phyloP scores from a whole-genome alignment of 306 rosid species.

The Rosa rugosa region DNA sequence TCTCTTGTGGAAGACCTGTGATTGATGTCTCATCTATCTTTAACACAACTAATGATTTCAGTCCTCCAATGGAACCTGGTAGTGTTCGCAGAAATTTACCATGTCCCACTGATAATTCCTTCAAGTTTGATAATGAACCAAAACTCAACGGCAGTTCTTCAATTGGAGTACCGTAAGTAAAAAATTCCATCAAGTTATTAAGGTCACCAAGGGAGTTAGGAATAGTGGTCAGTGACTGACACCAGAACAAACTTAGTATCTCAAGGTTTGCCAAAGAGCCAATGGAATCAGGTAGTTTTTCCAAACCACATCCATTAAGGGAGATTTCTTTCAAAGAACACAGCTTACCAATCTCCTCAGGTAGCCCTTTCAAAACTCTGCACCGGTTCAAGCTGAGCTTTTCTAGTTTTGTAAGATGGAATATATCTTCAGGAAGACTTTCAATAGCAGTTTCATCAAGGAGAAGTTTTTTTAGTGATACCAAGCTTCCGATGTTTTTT shows the following conservation, averaged over 20 bases:
- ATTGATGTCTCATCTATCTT: slow-evolving; percentile 46
- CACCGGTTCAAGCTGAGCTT: slow-evolving; percentile 41
- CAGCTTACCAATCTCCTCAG: slow-evolving; percentile 45
- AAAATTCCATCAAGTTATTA: slow-evolving; percentile 31
- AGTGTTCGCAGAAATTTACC: slow-evolving; percentile 32
- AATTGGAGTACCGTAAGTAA: slow-evolving; percentile 24
- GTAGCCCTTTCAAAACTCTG: slow-evolving; percentile 36
- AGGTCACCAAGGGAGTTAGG: slow-evolving; percentile 52
- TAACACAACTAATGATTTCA: slow-evolving; percentile 46
- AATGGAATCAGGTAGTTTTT: slow-evolving; percentile 50
- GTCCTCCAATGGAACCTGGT: slow-evolving; percentile 40
- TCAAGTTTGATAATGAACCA: slow-evolving; percentile 48
- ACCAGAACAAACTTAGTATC: slow-evolving; percentile 43
- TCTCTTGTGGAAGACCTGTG: slow-evolving; percentile 46
- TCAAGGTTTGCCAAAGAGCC: slow-evolving; percentile 55
- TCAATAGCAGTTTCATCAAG: slow-evolving; percentile 39
- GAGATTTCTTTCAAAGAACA: slow-evolving; percentile 48
- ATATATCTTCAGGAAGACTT: slow-evolving; percentile 48
- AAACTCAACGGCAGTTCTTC: slow-evolving; percentile 49
- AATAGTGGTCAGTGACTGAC: slow-evolving; percentile 44
- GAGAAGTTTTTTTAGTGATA: slow-evolving; percentile 43
- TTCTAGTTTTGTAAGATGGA: slow-evolving; percentile 44
- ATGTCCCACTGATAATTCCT: slow-evolving; percentile 32
- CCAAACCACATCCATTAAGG: slow-evolving; percentile 38
- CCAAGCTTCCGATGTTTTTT: slow-evolving; percentile 37